A percentile compares a stretch with the other conserved stretches of the same genome.
Conservation (phyloP, 176 grass and related monocot genomes). For the Aechmea fasciata region DNA sequence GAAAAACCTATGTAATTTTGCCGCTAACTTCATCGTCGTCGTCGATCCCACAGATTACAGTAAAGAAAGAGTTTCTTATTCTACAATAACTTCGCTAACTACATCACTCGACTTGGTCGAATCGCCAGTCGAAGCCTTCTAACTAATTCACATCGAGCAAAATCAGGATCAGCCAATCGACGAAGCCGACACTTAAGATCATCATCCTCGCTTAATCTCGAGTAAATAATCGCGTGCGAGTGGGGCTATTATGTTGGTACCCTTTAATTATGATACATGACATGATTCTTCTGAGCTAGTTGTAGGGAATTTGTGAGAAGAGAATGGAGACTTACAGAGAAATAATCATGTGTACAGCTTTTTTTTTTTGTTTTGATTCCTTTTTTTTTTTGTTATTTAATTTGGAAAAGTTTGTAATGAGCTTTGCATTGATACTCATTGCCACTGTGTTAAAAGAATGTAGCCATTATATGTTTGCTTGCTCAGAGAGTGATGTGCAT, state of each 20-base stretch:
- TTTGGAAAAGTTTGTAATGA: background rate
- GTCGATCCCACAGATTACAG: constrained; percentile 2
- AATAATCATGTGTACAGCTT: constrained; percentile 28
- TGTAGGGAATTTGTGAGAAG: constrained; percentile 29
- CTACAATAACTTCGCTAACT: constrained; percentile 23
- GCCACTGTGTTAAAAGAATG: constrained; percentile 5
- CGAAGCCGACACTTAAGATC: constrained; percentile 2
- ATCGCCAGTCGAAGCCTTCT: background rate
- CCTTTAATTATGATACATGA: constrained; percentile 11
- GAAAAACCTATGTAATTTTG: constrained; percentile 44
- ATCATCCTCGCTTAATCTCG: background rate
- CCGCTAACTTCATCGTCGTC: constrained; percentile 17
- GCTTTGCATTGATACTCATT: constrained; percentile 1
- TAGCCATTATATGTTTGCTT: constrained; percentile 1
- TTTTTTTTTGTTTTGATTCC: constrained; percentile 11
- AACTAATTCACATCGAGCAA: too few relatives aligned
- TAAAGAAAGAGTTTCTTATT: constrained; percentile 15
- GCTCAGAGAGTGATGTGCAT: background rate
- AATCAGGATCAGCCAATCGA: constrained; percentile 4
- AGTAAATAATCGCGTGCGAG: background rate
- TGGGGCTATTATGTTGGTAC: constrained; percentile 24
- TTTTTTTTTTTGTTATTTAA: constrained; percentile 9
- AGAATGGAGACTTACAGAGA: constrained; percentile 21
- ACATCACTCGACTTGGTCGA: constrained; percentile 24
- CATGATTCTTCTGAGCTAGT: constrained; percentile 31